Base-by-base conservation (phyloP, 306 rosid species). In the Heteromeles arbutifolia region DNA sequence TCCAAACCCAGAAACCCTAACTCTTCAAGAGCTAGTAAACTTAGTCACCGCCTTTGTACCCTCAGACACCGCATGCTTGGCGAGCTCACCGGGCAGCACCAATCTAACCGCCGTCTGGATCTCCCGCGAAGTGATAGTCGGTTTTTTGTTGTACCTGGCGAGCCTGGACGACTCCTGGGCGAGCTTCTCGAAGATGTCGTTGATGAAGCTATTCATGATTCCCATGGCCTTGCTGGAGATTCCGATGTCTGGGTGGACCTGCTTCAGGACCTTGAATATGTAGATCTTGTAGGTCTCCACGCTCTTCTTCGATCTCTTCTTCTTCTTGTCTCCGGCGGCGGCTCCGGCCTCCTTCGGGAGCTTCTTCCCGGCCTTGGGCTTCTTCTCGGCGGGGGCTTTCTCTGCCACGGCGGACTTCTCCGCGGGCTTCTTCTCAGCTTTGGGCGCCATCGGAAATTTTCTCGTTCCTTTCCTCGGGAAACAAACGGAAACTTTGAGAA, bases 201-300 rank as follows among this genome's bases (percentile, higher is more conserved):
- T 90, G 78, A 90, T 90, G 79, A 91, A 91, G 22, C 89, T 84
- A 82, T 91, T 91, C 96, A 91, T 91, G 80, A 91, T 91, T 0
- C 96, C 96, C 96, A 91, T 91, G 14, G 96, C 96, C 74, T 90
- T 90, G 83, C 93, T 90, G 24, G 96, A 90, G 26, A 91, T 84
- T 0, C 96, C 96, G 3, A 91, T 91, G 69, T 91, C 97, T 0
- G 97, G 97, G 64, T 91, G 97, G 0, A 91, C 97, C 79, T 91
- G 97, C 82, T 91, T 91, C 48, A 91, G 43, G 0, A 91, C 97
- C 87, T 89, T 91, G 88, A 91, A 91, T 65, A 91, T 91, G 81
- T 89, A 91, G 24, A 91, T 91, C 88, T 91, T 91, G 75, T 91
- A 91, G 0, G 97, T 91, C 65, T 91, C 97, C 0, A 64, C 70